Percentiles rank a stretch among this genome's conserved stretches.
These are phyloP conservation scores for Diutina pseudorugosa DNA, from an alignment of 1,139 yeast species.

Conservation along the genomic window DNA sequence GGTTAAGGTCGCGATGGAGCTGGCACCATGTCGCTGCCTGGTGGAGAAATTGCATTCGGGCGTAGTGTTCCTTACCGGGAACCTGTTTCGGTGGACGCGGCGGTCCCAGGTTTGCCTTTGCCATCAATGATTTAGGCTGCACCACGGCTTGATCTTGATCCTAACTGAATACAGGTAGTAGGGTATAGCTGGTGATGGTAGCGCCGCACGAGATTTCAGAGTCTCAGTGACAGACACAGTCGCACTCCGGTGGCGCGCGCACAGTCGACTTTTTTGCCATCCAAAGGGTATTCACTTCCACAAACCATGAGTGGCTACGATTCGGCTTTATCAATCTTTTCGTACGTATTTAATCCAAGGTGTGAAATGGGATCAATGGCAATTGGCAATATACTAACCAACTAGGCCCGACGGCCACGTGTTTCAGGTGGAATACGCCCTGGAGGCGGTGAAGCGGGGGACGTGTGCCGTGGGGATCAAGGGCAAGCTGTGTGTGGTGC, in stretches of 20 bases:
- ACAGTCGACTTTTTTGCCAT: neutral
- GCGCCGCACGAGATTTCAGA: slow-evolving; percentile 6
- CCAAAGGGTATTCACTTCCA: neutral
- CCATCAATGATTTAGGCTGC: slow-evolving; percentile 1
- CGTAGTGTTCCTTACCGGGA: slow-evolving; percentile 26
- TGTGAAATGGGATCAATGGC: neutral
- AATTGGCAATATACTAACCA: slow-evolving; percentile 11
- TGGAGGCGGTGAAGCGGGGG: slow-evolving; percentile 97
- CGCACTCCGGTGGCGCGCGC: neutral
- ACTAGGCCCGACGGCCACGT: slow-evolving; percentile 95
- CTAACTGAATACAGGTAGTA: too few relatives aligned
- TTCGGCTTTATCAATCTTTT: slow-evolving; percentile 94
- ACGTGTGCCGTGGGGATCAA: slow-evolving; percentile 97
- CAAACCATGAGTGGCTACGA: slow-evolving; percentile 87
- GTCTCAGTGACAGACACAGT: too few relatives aligned
- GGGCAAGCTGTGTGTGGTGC: slow-evolving; percentile 77
- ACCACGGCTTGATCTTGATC: too few relatives aligned
- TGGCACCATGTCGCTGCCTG: slow-evolving; percentile 31
- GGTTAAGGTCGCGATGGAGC: slow-evolving; percentile 12
- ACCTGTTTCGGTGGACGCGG: neutral
- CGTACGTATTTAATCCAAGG: slow-evolving; percentile 38
- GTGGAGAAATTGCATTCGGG: slow-evolving; percentile 43
- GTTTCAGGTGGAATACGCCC: slow-evolving; percentile 96
- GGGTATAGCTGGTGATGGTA: slow-evolving; percentile 4
- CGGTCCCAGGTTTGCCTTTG: neutral